Evolutionary conservation across 2,329 filamentous ascomycete genomes (phyloP), one percentile per base, ranked within the genome.

Genomic region (Diplodia sapinea): DNA sequence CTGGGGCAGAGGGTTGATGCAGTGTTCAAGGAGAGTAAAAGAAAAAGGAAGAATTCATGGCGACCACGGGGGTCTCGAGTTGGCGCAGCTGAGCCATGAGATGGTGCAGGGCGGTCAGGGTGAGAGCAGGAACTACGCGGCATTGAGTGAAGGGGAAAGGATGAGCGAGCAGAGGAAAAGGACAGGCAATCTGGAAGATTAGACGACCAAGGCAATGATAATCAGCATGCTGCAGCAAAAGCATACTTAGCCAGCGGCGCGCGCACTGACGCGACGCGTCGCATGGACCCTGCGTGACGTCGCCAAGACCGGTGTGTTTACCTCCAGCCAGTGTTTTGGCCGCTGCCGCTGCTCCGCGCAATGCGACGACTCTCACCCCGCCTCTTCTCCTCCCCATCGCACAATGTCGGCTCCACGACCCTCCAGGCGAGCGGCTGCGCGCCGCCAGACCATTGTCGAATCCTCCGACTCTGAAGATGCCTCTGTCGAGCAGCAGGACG

Each of bases 391-490:
- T 12, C 15, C n/a, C n/a, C 40, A 11, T 33, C 11, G 9, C 40
- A 63, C 43, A 23, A 63, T 63, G 59, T 51, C 59, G 4, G 26
- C 65, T 43, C 51, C 84, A 55, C 83, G 89, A 71, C 85, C 88
- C 12, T 85, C 86, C 67, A 84, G 89, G 75, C 84, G 88, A 67
- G 85, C 83, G 61, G 84, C 85, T 52, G 79, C 90, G 64, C 87
- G 92, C 75, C 88, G 90, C 73, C 91, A 89, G 73, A 74, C 74
- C 20, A 87, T 90, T 62, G 85, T 96, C 57, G 93, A 96, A 71
- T 93, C 89, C 9, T 84, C 87, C 23, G 86, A 88, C 29, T 92
- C 94, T 51, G 92, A 96, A 68, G 88, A 91, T 70, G 83, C 87
- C 66, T 79, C 84, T 49, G 83, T 87, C 74, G 84, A 86, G 69